Evolutionary conservation across 2,329 filamentous ascomycete genomes (phyloP).

Genomic region (Colletotrichum sojae): DNA sequence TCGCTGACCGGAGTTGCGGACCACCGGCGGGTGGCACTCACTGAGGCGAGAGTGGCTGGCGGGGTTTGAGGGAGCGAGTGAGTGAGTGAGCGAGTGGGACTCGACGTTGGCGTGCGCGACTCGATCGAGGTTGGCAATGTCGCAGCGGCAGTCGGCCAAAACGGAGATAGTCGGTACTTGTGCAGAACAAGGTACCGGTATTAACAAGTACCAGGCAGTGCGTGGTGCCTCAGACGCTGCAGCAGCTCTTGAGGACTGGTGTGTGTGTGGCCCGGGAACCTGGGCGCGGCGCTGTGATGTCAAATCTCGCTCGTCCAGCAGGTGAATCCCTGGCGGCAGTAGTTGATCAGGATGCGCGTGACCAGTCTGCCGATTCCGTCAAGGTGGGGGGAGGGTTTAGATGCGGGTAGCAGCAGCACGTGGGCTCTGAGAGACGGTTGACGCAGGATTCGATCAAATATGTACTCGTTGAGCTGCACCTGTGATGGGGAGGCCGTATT

Average conservation of each 20-base stretch:
- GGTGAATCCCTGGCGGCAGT: constrained; percentile 6
- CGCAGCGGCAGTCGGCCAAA: constrained; percentile 19
- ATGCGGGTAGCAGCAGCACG: constrained; percentile 18
- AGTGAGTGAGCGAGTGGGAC: too few species aligned
- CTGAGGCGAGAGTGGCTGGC: not conserved
- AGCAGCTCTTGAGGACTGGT: too few species aligned
- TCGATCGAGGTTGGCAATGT: constrained; percentile 9
- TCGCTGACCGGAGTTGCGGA: constrained; percentile 22
- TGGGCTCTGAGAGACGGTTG: constrained; percentile 8
- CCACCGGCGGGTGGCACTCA: constrained; percentile 11
- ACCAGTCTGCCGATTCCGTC: constrained; percentile 8
- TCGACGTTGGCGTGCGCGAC: not conserved
- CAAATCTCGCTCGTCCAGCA: constrained; percentile 2
- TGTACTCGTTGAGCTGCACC: not conserved
- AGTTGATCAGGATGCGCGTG: constrained; percentile 15
- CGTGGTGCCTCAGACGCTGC: too few species aligned
- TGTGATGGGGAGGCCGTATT: not conserved
- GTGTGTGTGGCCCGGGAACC: constrained; percentile 5
- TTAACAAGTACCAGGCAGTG: too few species aligned
- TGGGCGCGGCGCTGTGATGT: constrained; percentile 17
- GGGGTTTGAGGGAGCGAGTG: not conserved
- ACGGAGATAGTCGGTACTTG: constrained; percentile 27
- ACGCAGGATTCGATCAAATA: constrained; percentile 9
- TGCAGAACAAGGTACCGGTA: not conserved
- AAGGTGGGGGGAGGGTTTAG: not conserved